Evolutionary conservation across 345 rosid species (phyloP).

Genomic region (Populus nigra): DNA sequence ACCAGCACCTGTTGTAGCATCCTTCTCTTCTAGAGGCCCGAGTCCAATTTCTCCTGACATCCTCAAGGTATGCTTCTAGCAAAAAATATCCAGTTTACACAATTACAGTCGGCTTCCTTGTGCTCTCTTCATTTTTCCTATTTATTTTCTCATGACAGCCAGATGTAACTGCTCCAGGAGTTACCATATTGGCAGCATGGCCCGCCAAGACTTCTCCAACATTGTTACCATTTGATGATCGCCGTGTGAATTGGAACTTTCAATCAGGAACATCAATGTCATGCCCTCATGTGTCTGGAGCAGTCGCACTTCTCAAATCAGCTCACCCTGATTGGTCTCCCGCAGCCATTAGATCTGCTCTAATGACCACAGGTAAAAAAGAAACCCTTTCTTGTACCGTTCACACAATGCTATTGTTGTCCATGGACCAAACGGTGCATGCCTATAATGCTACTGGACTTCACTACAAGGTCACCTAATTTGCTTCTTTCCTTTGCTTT

Average conservation of each 20-base stretch:
- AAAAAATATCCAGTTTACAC: not conserved
- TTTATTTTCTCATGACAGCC: slow-evolving; percentile 40
- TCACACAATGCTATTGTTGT: not conserved
- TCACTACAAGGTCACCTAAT: no score
- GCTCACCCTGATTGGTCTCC: slow-evolving; percentile 71
- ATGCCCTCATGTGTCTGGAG: slow-evolving; percentile 70
- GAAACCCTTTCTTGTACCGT: not conserved
- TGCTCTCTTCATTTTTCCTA: not conserved
- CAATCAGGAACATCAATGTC: slow-evolving; percentile 77
- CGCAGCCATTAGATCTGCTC: slow-evolving; percentile 64
- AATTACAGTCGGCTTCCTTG: no score
- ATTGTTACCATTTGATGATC: slow-evolving; percentile 21
- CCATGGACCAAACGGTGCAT: no score
- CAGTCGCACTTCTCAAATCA: slow-evolving; percentile 59
- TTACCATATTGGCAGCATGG: slow-evolving; percentile 71
- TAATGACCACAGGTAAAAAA: slow-evolving; percentile 62
- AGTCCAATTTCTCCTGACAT: slow-evolving; percentile 58
- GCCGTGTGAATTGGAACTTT: slow-evolving; percentile 53
- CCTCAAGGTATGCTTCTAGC: slow-evolving; percentile 49
- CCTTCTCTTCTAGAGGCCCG: slow-evolving; percentile 53
- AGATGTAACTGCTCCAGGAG: slow-evolving; percentile 67
- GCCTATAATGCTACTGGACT: no score
- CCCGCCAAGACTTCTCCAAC: slow-evolving; percentile 57
- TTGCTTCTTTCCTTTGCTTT: no score
- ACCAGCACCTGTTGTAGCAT: slow-evolving; percentile 39